Conservation (phyloP, 257 asterid genomes). For the Asclepias syriaca region DNA sequence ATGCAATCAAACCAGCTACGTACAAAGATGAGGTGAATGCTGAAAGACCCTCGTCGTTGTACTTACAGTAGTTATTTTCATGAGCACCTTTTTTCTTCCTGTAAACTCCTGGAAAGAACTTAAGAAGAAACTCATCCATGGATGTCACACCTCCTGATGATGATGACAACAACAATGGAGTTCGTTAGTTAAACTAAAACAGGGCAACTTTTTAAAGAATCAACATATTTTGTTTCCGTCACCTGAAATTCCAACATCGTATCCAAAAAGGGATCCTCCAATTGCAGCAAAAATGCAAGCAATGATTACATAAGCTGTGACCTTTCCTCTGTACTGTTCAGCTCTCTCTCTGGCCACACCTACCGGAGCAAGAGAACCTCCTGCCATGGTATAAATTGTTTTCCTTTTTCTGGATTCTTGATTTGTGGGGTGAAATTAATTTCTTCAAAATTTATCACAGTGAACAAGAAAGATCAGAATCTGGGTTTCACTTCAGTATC, state of each 20-base stretch:
- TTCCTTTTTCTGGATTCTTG: too few relatives aligned
- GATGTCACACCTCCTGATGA: slow-evolving; percentile 81
- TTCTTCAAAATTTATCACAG: neutral
- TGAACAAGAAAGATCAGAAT: neutral
- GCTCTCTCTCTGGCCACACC: slow-evolving; percentile 72
- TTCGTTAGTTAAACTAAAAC: neutral
- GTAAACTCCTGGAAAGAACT: slow-evolving; percentile 62
- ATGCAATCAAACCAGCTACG: slow-evolving; percentile 66
- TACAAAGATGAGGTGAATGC: slow-evolving; percentile 81
- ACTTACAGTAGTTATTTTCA: slow-evolving; percentile 80
- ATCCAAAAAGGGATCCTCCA: slow-evolving; percentile 81
- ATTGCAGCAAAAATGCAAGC: slow-evolving; percentile 63
- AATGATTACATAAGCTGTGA: slow-evolving; percentile 51
- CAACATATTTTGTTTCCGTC: neutral
- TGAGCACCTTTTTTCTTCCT: slow-evolving; percentile 46
- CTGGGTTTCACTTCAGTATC: neutral
- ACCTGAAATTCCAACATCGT: slow-evolving; percentile 87
- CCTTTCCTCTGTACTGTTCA: slow-evolving; percentile 48
- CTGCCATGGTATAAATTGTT: slow-evolving; percentile 41
- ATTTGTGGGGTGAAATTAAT: neutral
- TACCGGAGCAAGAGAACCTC: slow-evolving; percentile 46
- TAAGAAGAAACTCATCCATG: slow-evolving; percentile 70
- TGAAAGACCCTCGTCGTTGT: slow-evolving; percentile 72
- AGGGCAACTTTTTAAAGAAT: neutral
- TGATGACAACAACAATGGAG: too few relatives aligned